Conservation (phyloP, 2,329 filamentous ascomycete species). For the Neoarthrinium moseri region DNA sequence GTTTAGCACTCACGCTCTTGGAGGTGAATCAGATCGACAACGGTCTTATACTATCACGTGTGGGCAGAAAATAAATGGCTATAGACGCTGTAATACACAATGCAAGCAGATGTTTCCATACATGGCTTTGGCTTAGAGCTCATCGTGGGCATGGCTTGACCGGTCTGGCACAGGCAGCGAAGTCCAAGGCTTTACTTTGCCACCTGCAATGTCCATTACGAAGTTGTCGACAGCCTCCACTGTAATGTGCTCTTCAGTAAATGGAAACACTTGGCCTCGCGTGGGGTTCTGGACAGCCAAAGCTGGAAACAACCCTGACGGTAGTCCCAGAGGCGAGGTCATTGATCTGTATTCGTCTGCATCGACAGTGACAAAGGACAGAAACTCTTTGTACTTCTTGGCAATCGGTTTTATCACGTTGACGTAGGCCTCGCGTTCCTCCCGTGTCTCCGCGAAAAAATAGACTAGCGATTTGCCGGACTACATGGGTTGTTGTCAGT, state of each 20-base stretch:
- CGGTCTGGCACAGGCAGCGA: conserved; percentile 14
- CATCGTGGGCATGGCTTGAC: conserved; percentile 16
- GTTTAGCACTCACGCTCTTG: too few relatives aligned
- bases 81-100: too few relatives aligned
- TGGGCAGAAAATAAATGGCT: background rate
- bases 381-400: conserved; percentile 43
- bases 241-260: conserved; percentile 26
- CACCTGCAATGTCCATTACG: conserved; percentile 42
- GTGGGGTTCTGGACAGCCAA: conserved; percentile 44
- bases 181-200: conserved; percentile 38
- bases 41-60: too few relatives aligned
- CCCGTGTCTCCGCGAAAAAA: conserved; percentile 29
- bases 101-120: too few relatives aligned
- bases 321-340: conserved; percentile 36
- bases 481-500: too few relatives aligned
- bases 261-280: conserved; percentile 43
- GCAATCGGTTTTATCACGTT: conserved; percentile 37
- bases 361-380: conserved; percentile 48
- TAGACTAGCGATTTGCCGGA: conserved; percentile 37
- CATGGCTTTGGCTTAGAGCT: conserved; percentile 18
- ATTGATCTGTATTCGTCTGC: conserved; percentile 44
- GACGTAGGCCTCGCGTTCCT: conserved; percentile 34
- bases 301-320: conserved; percentile 24
- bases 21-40: too few relatives aligned
- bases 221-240: conserved; percentile 38